A percentile compares a stretch with the other conserved stretches of the same genome.
Evolutionary conservation across 768 basidiomycete species (phyloP).

Genomic region (Trametes villosa): DNA sequence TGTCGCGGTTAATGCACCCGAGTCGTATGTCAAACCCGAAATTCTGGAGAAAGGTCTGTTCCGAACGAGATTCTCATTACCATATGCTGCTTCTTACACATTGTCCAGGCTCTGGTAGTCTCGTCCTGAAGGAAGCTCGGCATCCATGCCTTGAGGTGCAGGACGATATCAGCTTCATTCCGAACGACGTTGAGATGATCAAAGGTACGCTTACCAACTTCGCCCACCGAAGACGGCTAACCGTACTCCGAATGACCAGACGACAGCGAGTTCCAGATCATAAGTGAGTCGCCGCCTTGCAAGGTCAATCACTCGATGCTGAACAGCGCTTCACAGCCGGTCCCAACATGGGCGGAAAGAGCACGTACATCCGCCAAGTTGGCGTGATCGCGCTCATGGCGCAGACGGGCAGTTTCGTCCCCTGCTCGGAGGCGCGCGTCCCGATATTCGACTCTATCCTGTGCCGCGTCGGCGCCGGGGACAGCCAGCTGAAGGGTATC

Average conservation of each 20-base stretch:
- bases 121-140: slow-evolving; percentile 82
- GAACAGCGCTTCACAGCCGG: slow-evolving; percentile 58
- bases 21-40: slow-evolving; percentile 86
- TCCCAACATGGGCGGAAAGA: slow-evolving; percentile 99
- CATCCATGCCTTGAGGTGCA: slow-evolving; percentile 98
- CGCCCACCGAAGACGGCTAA: not conserved
- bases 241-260: slow-evolving; percentile 44
- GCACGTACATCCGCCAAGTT: slow-evolving; percentile 93
- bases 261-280: slow-evolving; percentile 92
- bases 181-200: slow-evolving; percentile 94
- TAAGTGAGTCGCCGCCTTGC: slow-evolving; percentile 60
- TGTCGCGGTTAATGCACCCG: slow-evolving; percentile 85
- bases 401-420: slow-evolving; percentile 94
- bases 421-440: slow-evolving; percentile 81
- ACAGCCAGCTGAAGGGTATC: slow-evolving; percentile 96
- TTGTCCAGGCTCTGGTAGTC: slow-evolving; percentile 70
- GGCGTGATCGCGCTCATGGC: slow-evolving; percentile 98
- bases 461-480: slow-evolving; percentile 95
- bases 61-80: not conserved
- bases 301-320: not conserved
- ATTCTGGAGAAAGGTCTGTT: slow-evolving; percentile 72
- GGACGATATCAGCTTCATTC: slow-evolving; percentile 92
- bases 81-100: not conserved
- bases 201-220: slow-evolving; percentile 55
- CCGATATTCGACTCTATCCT: slow-evolving; percentile 96